Base-by-base conservation (phyloP, 1,284 basidiomycete species). In the Porphyrellus sp. region DNA sequence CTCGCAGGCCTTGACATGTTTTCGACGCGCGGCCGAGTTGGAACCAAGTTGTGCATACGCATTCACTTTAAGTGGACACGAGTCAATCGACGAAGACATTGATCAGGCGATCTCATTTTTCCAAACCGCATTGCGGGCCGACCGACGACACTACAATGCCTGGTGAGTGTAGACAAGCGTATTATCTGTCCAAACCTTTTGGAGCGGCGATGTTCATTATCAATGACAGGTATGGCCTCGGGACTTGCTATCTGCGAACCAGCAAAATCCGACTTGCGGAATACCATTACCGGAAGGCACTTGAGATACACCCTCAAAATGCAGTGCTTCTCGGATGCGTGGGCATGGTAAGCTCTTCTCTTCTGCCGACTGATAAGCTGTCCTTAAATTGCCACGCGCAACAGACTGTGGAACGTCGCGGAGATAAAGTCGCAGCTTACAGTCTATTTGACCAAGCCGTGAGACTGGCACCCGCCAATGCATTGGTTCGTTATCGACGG, bases 61-160 rank as follows among this genome's bases (percentile, higher is more conserved):
- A 53, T 94, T 91, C 75, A 96, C 93, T 21, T 76, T 98, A 56
- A 92, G 91, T 63, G 94, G 95, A 42, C 93, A 97, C 72, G 94
- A 98, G 77, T 90, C 87, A 39, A 83, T 95, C 60, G 90, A 96
- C 72, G 93, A 97, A 64, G 93, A 98, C 75, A 79, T 90, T 59
- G 89, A 93, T 63, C 85, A 89, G 70, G 93, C 93, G 27, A 83
- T 93, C 61, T 82, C 80, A 52, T 94, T 91, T 75, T 98, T 94
- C 71, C 85, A 95, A 67, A 85, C 83, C 49, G 93, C 94, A 37
- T 78, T 98, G 69, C 82, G 90, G 70, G 85, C 86, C 51, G 92
- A 97, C 77, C 74, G 81, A 64, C 83, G 91, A 70, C 92, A 95
- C 71, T 98, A 97, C 72, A 95, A 94, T 74, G 94, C 95, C 50